These are phyloP conservation scores for Fusarium neocosmosporiellum DNA, from an alignment of 2,329 filamentous ascomycete species.

Conservation along the genomic window DNA sequence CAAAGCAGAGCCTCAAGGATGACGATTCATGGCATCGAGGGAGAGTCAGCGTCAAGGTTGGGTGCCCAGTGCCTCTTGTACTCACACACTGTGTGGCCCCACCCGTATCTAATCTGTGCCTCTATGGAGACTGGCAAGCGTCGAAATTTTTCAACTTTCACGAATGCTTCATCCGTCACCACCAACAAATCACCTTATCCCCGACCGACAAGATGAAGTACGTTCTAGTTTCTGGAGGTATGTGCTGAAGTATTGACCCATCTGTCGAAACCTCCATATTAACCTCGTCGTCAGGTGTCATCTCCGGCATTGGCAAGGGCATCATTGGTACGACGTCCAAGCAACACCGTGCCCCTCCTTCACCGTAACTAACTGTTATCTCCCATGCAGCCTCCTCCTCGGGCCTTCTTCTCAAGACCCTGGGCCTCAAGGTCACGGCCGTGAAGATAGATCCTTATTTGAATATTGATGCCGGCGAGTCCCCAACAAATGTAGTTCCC, in stretches of 20 bases:
- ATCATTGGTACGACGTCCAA: neutral
- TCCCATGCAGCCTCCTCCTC: conserved; percentile 50
- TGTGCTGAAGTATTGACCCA: neutral
- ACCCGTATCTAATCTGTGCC: neutral
- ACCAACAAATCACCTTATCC: neutral
- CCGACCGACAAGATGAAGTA: neutral
- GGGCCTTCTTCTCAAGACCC: conserved; percentile 81
- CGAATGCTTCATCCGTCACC: neutral
- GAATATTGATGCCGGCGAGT: conserved; percentile 50
- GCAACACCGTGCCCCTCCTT: neutral
- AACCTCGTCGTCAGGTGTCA: neutral
- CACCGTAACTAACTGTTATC: conserved; percentile 17
- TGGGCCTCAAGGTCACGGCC: conserved; percentile 76
- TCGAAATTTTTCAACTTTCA: conserved; percentile 2
- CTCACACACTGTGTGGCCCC: neutral
- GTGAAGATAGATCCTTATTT: conserved; percentile 65
- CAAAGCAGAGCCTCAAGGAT: neutral
- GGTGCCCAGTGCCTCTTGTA: neutral
- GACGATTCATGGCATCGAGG: neutral
- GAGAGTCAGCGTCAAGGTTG: neutral
- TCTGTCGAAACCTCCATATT: neutral
- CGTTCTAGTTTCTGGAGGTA: neutral
- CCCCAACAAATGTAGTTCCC: neutral
- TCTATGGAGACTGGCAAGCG: neutral
- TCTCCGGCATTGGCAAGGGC: conserved; percentile 1